A percentile compares a stretch with the other conserved stretches of the same genome.
Conservation (phyloP, 2,329 filamentous ascomycete genomes). For the Diaporthe ampelina region DNA sequence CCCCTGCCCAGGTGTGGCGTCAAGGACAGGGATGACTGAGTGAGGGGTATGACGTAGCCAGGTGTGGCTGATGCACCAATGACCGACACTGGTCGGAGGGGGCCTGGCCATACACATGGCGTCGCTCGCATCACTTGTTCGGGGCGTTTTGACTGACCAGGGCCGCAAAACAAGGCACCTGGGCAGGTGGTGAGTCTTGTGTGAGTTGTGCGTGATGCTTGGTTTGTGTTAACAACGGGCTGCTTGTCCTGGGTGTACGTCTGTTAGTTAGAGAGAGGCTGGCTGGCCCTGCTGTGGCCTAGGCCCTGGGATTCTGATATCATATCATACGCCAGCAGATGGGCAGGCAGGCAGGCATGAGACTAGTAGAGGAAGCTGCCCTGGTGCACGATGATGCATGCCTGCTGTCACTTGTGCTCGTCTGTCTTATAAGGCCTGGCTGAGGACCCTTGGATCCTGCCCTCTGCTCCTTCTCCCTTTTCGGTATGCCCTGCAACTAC, state of each 20-base stretch:
- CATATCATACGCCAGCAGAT: slow-evolving; percentile 1
- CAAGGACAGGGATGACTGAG: slow-evolving; percentile 13
- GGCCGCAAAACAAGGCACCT: slow-evolving; percentile 25
- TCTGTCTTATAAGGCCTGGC: slow-evolving; percentile 25
- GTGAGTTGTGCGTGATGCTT: too few species aligned
- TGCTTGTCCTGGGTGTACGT: too few species aligned
- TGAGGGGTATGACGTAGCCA: slow-evolving; percentile 31
- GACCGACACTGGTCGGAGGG: background rate
- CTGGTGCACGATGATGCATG: slow-evolving; percentile 2
- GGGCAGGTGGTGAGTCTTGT: slow-evolving; percentile 4
- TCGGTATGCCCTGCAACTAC: background rate
- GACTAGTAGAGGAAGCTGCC: background rate
- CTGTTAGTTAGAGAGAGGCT: too few species aligned
- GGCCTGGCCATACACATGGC: background rate
- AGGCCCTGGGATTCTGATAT: slow-evolving; percentile 19
- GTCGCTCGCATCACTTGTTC: background rate
- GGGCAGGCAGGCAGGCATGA: slow-evolving; percentile 1
- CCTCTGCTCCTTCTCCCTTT: background rate
- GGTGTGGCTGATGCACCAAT: slow-evolving; percentile 33
- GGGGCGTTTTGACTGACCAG: too few species aligned
- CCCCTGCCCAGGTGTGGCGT: slow-evolving; percentile 20
- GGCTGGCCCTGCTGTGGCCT: background rate
- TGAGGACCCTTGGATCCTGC: background rate
- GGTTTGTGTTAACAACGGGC: too few species aligned
- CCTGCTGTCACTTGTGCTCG: background rate